Conservation (phyloP, 1,284 basidiomycete species). For the Moniliella sp. region DNA sequence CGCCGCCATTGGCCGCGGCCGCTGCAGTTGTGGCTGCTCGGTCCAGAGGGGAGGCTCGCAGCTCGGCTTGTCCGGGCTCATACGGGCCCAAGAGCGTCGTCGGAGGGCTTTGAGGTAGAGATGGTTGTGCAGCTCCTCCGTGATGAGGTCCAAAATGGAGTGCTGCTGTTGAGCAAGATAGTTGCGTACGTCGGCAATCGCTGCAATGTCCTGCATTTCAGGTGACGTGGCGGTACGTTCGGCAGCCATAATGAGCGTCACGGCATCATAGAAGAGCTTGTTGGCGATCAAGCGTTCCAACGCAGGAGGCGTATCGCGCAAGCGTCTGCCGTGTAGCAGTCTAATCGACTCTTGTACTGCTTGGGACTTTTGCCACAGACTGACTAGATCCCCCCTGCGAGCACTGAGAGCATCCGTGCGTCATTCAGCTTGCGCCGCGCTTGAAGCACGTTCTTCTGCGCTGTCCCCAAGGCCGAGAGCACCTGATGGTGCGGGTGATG, state of each 20-base stretch:
- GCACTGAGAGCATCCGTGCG: slow-evolving; percentile 28
- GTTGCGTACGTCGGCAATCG: slow-evolving; percentile 61
- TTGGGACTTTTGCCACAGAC: slow-evolving; percentile 29
- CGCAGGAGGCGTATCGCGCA: slow-evolving; percentile 73
- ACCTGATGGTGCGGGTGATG: slow-evolving; percentile 29
- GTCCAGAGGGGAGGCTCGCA: slow-evolving; percentile 18
- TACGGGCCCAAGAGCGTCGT: slow-evolving; percentile 78
- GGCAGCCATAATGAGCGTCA: slow-evolving; percentile 65
- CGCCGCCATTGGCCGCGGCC: no score
- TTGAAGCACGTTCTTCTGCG: slow-evolving; percentile 17
- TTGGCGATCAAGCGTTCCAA: slow-evolving; percentile 86
- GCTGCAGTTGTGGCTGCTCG: no score
- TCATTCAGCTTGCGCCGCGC: slow-evolving; percentile 16
- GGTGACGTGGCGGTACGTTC: slow-evolving; percentile 72
- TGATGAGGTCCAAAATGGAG: slow-evolving; percentile 47
- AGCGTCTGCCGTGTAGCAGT: slow-evolving; percentile 35
- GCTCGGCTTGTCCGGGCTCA: slow-evolving; percentile 49
- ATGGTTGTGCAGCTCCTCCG: slow-evolving; percentile 89
- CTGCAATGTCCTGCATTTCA: slow-evolving; percentile 83
- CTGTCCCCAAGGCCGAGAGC: slow-evolving; percentile 10
- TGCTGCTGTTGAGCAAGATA: slow-evolving; percentile 68
- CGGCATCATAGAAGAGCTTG: slow-evolving; percentile 72
- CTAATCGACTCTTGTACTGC: slow-evolving; percentile 24
- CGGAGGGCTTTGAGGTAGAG: slow-evolving; percentile 96
- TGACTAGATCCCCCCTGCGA: slow-evolving; percentile 27